phyloP scores from a whole-genome alignment of 805 yeast genomes.

The Candida koratica region DNA sequence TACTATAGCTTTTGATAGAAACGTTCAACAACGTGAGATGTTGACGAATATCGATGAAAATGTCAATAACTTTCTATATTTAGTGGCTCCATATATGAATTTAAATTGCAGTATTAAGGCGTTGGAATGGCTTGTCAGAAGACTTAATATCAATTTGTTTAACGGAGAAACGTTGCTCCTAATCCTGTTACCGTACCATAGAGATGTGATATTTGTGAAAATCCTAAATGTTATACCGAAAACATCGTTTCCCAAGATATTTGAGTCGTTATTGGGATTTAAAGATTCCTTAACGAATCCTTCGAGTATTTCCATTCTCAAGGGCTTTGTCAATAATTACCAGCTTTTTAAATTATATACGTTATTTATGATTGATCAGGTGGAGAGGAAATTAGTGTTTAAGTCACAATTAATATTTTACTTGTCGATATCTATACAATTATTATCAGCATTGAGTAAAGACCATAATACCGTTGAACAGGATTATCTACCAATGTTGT shows the following conservation, averaged over 20 bases:
- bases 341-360: constrained; percentile 67
- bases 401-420: constrained; percentile 74
- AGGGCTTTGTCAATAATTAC: constrained; percentile 63
- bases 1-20: constrained; percentile 74
- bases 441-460: constrained; percentile 59
- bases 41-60: constrained; percentile 70
- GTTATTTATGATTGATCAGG: constrained; percentile 46
- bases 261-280: constrained; percentile 65
- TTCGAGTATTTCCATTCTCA: constrained; percentile 62
- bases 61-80: constrained; percentile 65
- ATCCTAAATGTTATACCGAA: constrained; percentile 67
- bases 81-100: constrained; percentile 73
- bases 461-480: constrained; percentile 43
- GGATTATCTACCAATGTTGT: constrained; percentile 48
- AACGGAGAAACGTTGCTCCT: constrained; percentile 71
- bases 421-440: constrained; percentile 65
- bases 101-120: constrained; percentile 75
- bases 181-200: constrained; percentile 77
- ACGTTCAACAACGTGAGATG: constrained; percentile 75
- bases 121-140: constrained; percentile 90
- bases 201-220: constrained; percentile 67
- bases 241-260: constrained; percentile 64
- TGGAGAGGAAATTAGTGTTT: constrained; percentile 55
- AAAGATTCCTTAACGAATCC: constrained; percentile 64
- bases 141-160: constrained; percentile 79